Conservation (phyloP, 2,329 filamentous ascomycete species). For the Penicillium hesseltinei region DNA sequence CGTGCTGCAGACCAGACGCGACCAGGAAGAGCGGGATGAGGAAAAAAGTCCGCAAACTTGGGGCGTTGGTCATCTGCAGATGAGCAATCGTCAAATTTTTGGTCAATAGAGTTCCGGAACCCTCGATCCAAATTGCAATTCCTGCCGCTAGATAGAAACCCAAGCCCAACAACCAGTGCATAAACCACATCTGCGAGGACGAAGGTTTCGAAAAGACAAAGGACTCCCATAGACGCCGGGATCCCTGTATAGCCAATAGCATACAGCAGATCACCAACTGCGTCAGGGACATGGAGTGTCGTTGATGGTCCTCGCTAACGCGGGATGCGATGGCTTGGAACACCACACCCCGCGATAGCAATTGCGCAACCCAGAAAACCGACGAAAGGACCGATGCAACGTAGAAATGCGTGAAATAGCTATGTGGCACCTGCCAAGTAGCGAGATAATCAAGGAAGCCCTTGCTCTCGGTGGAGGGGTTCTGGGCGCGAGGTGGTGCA, state of each 20-base stretch:
- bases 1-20: conserved; percentile 71
- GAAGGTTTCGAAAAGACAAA: conserved; percentile 63
- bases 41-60: conserved; percentile 53
- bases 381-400: conserved; percentile 67
- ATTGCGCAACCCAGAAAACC: conserved; percentile 70
- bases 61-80: conserved; percentile 39
- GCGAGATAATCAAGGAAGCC: conserved; percentile 52
- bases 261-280: conserved; percentile 67
- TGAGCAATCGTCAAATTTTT: conserved; percentile 35
- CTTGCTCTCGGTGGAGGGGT: conserved; percentile 1
- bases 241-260: conserved; percentile 73
- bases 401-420: conserved; percentile 90
- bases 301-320: conserved; percentile 36
- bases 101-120: conserved; percentile 52
- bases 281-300: conserved; percentile 55
- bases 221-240: conserved; percentile 74
- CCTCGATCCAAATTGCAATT: conserved; percentile 81
- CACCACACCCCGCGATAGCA: conserved; percentile 53
- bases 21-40: conserved; percentile 64
- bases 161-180: conserved; percentile 77
- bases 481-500: conserved; percentile 4
- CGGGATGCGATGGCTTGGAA: conserved; percentile 52
- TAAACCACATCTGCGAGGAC: conserved; percentile 76
- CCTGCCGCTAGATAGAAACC: conserved; percentile 73
- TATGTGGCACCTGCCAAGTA: conserved; percentile 70